Evolutionary conservation across 1,284 basidiomycete species (phyloP).

Genomic region (Tetrapyrgos nigripes): DNA sequence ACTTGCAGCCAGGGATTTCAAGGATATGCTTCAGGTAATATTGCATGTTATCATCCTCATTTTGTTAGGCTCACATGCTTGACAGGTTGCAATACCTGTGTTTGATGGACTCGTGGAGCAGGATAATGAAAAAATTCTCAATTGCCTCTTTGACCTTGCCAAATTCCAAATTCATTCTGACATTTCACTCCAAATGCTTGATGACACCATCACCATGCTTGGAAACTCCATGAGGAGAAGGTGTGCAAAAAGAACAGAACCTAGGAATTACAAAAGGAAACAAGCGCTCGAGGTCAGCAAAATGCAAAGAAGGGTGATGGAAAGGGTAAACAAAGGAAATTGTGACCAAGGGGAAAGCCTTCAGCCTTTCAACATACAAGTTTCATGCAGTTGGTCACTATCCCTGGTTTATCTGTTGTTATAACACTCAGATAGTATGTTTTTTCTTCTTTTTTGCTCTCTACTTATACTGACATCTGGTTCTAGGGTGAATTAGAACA

Average conservation of each 20-base stretch:
- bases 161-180: conserved; percentile 29
- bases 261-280: background rate
- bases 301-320: background rate
- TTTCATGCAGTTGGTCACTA: background rate
- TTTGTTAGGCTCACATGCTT: background rate
- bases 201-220: conserved; percentile 1
- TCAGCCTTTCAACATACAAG: background rate
- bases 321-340: background rate
- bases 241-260: background rate
- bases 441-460: background rate
- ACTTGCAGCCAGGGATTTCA: conserved; percentile 25
- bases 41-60: background rate
- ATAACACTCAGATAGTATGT: background rate
- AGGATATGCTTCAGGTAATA: conserved; percentile 22
- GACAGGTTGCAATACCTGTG: conserved; percentile 27
- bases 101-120: conserved; percentile 28
- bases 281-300: background rate
- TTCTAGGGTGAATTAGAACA: background rate
- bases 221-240: background rate
- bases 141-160: conserved; percentile 14
- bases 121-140: conserved; percentile 11
- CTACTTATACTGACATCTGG: background rate
- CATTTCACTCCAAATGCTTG: conserved; percentile 5
- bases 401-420: background rate
- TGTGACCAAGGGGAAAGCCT: background rate